phyloP scores from a whole-genome alignment of 306 rosid species.

The Ormosia emarginata region DNA sequence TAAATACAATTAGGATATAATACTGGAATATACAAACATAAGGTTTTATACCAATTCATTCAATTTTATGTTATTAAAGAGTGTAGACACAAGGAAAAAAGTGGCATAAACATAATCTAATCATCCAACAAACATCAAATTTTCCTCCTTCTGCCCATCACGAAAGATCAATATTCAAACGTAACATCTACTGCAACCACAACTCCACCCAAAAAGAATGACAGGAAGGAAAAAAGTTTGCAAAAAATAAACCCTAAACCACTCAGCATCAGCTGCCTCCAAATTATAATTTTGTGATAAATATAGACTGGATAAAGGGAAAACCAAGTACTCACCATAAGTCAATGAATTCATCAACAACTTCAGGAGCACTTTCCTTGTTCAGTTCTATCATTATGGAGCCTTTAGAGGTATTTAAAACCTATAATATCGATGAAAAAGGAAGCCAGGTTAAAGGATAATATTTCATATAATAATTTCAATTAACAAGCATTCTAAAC shows the following conservation, averaged over 20 bases:
- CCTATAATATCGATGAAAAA: constrained; percentile 33
- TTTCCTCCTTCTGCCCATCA: background rate
- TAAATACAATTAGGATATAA: background rate
- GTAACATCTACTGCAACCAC: background rate
- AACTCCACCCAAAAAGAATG: constrained; percentile 3
- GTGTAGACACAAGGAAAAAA: background rate
- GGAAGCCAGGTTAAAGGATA: background rate
- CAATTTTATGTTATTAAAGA: background rate
- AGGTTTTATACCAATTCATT: background rate
- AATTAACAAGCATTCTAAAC: background rate
- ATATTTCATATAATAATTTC: background rate
- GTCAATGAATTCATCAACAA: constrained; percentile 94
- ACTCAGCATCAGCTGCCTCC: constrained; percentile 3
- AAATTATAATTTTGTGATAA: background rate
- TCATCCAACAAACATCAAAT: background rate
- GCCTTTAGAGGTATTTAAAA: constrained; percentile 87
- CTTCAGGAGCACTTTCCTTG: constrained; percentile 95
- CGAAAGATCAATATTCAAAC: background rate
- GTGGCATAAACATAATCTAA: background rate
- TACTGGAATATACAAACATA: background rate
- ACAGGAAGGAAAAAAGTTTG: background rate
- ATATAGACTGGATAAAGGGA: background rate
- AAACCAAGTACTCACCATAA: constrained; percentile 68
- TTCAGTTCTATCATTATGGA: constrained; percentile 56
- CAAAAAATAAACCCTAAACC: constrained; percentile 1